Percentiles rank a stretch among this genome's conserved stretches.
Evolutionary conservation across 2,329 filamentous ascomycete genomes (phyloP).

Genomic region (Penicillium sp.): DNA sequence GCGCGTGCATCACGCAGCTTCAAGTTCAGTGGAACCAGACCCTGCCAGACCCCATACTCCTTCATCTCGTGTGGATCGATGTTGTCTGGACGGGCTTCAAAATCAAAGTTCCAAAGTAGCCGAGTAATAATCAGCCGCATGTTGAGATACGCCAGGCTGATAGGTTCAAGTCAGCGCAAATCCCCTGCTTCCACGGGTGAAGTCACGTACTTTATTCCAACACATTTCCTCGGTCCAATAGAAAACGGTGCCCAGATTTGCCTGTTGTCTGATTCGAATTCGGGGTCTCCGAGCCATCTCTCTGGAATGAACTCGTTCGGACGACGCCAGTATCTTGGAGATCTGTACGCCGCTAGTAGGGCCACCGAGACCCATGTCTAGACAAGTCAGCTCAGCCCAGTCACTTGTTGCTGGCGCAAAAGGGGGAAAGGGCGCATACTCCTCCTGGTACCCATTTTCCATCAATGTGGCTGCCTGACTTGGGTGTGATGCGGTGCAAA

Average conservation of each 20-base stretch:
- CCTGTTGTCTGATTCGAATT: slow-evolving; percentile 9
- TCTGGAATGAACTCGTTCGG: slow-evolving; percentile 12
- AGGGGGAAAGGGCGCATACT: not conserved
- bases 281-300: slow-evolving; percentile 9
- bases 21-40: not conserved
- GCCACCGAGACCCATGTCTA: slow-evolving; percentile 16
- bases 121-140: slow-evolving; percentile 4
- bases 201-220: slow-evolving; percentile 8
- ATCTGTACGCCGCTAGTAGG: slow-evolving; percentile 3
- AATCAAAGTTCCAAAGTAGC: slow-evolving; percentile 15
- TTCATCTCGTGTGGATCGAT: slow-evolving; percentile 8
- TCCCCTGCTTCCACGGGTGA: not conserved
- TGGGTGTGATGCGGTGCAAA: slow-evolving; percentile 5
- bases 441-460: slow-evolving; percentile 8
- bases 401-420: not conserved
- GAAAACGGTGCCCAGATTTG: slow-evolving; percentile 10
- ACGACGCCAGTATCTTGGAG: slow-evolving; percentile 2
- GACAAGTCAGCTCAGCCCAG: not conserved
- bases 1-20: not conserved
- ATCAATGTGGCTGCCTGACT: slow-evolving; percentile 5
- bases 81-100: slow-evolving; percentile 7
- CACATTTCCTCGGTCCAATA: slow-evolving; percentile 11
- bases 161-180: not conserved
- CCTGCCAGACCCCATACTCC: slow-evolving; percentile 10
- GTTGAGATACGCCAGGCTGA: slow-evolving; percentile 9